These are phyloP conservation scores for Chiua sp. DNA, from an alignment of 1,284 basidiomycete genomes.

Conservation along the genomic window DNA sequence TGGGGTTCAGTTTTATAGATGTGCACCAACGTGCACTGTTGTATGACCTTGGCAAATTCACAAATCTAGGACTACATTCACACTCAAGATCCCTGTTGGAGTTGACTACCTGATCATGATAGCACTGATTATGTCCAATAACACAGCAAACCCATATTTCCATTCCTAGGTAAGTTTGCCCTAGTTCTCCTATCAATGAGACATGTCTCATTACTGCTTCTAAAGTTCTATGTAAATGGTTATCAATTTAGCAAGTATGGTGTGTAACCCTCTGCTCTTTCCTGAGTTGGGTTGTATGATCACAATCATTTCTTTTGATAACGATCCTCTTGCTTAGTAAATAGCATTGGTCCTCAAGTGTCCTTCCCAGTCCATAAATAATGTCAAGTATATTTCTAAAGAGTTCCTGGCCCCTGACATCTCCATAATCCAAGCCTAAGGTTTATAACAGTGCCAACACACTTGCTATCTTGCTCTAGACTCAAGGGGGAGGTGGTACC, in stretches of 20 bases:
- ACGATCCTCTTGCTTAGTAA: conserved; percentile 18
- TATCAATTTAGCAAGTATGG: conserved; percentile 36
- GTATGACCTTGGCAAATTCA: conserved; percentile 1
- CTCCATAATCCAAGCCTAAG: conserved; percentile 45
- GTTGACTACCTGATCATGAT: conserved; percentile 59
- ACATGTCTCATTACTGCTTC: background rate
- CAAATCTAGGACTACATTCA: conserved; percentile 48
- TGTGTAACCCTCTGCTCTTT: conserved; percentile 4
- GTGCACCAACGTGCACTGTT: background rate
- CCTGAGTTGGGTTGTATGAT: background rate
- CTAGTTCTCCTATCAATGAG: too few species aligned
- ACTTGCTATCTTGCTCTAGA: conserved; percentile 54
- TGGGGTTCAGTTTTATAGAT: conserved; percentile 50
- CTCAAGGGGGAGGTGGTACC: conserved; percentile 43
- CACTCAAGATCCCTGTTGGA: conserved; percentile 46
- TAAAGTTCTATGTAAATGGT: conserved; percentile 34
- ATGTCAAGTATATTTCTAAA: conserved; percentile 2
- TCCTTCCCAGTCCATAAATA: conserved; percentile 34
- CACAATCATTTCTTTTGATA: background rate
- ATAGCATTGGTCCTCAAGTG: conserved; percentile 30
- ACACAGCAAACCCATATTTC: conserved; percentile 45
- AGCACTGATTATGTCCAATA: conserved; percentile 43
- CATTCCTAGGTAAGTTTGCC: conserved; percentile 35
- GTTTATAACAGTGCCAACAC: conserved; percentile 54
- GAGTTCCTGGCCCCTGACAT: too few species aligned